phyloP scores from a whole-genome alignment of 2,329 filamentous ascomycete genomes.

The Grosmannia clavigera region DNA sequence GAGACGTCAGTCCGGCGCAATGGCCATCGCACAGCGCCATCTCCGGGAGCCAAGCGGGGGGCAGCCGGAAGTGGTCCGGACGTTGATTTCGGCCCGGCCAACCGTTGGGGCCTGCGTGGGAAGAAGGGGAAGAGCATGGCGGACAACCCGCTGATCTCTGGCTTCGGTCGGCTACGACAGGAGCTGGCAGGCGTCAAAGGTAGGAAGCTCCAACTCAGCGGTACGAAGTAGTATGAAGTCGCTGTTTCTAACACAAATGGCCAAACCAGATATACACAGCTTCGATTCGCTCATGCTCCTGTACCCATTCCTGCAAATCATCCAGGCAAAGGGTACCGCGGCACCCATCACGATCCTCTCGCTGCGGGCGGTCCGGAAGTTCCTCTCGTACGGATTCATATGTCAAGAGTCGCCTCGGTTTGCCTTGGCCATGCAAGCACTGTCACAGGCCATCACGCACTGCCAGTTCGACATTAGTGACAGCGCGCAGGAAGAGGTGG shows the following conservation, averaged over 20 bases:
- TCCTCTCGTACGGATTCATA: conserved; percentile 90
- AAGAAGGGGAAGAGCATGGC: conserved; percentile 97
- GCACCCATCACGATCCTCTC: conserved; percentile 93
- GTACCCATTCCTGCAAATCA: conserved; percentile 90
- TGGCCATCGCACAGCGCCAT: neutral
- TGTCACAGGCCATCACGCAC: conserved; percentile 91
- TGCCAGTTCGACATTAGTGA: conserved; percentile 97
- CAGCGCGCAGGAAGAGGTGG: conserved; percentile 87
- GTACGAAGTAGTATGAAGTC: too few relatives aligned
- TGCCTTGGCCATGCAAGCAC: conserved; percentile 80
- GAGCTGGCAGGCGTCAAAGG: conserved; percentile 79
- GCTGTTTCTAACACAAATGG: neutral
- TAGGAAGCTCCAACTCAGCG: conserved; percentile 21
- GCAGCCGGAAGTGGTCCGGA: conserved; percentile 7
- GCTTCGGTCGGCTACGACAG: conserved; percentile 78
- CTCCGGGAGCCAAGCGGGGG: neutral
- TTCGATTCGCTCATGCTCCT: conserved; percentile 87
- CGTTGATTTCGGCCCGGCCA: conserved; percentile 49
- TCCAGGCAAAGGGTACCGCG: conserved; percentile 89
- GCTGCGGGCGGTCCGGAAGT: conserved; percentile 87
- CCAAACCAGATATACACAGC: conserved; percentile 57
- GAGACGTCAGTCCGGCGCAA: conserved; percentile 4
- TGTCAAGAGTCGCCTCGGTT: conserved; percentile 75
- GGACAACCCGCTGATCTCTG: conserved; percentile 91
- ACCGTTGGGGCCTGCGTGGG: conserved; percentile 83